A percentile compares a stretch with the other conserved stretches of the same genome.
Conservation (phyloP, 2,329 filamentous ascomycete species). For the Biscogniauxia marginata region DNA sequence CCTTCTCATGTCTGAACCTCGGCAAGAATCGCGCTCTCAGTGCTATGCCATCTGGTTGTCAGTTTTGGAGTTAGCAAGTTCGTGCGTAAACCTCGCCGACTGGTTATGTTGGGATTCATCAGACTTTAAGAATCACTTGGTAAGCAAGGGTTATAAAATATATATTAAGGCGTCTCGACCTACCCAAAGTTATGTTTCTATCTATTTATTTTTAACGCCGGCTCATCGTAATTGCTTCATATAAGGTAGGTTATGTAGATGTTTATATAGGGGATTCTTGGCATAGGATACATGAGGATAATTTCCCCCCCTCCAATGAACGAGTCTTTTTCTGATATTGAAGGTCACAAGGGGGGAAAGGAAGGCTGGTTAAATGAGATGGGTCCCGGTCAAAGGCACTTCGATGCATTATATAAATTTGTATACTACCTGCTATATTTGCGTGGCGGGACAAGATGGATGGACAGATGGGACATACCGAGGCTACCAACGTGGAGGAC, state of each 20-base stretch:
- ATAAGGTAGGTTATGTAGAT: too few relatives aligned
- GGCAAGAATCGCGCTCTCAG: too few relatives aligned
- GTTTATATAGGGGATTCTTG: neutral
- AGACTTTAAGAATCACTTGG: neutral
- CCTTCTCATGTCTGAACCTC: too few relatives aligned
- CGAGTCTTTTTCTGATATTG: neutral
- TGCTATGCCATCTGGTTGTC: too few relatives aligned
- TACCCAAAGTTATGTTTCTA: neutral
- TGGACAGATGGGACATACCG: neutral
- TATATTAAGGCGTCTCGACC: neutral
- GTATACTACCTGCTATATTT: too few relatives aligned
- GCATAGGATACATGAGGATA: neutral
- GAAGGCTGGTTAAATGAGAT: neutral
- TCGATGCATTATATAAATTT: neutral
- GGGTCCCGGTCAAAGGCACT: neutral
- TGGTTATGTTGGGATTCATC: neutral
- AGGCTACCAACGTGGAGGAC: neutral
- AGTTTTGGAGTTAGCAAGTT: neutral
- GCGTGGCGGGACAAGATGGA: too few relatives aligned
- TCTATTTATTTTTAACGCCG: too few relatives aligned
- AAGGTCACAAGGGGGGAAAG: neutral
- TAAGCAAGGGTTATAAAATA: neutral
- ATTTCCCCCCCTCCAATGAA: neutral
- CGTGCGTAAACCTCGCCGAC: neutral
- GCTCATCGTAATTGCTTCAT: neutral